Base-by-base conservation (phyloP, 805 yeast species). In the Debaryomyces maramus region DNA sequence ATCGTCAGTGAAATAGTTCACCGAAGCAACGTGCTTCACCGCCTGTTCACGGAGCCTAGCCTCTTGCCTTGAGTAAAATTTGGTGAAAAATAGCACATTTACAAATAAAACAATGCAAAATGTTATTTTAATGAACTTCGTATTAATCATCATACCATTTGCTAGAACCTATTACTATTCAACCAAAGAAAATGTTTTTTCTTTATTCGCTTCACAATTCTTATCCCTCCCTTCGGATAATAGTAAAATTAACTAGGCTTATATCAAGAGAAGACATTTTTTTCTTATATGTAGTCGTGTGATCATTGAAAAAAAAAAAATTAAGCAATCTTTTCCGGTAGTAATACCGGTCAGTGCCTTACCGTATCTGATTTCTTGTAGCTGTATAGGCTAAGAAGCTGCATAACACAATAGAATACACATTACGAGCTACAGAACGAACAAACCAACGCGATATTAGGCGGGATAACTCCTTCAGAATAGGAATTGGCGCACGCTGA, bases 1-100 rank as follows among this genome's bases (percentile, higher is more conserved):
- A 36, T 54, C 60, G 32, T 59, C 61, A n/a, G 55, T 50, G 6
- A 40, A 31, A 34, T 46, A 55, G 19, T 47, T 37, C 13, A 43
- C 42, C 13, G 47, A 22, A 6, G 47, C 40, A 3, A 37, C 21
- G 31, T 48, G 54, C 5, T 46, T 32, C 9, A 46, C 17, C 14
- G 48, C 58, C 17, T 50, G 42, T 27, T 48, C 36, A 24, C 40
- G 38, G 32, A 52, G 34, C 24, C 45, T 41, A 10, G 41, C 32
- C 38, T 57, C 61, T 34, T 55, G 48, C 5, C 36, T 13, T 24
- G 40, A 36, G 40, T 59, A 60, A 2, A 49, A 32, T 30, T 39
- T 46, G 14, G 49, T 32, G 41, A 59, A 56, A 31, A 52, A 58
- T 17, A 45, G 21, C 21, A 55, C 37, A 36, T 60, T 59, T 20